phyloP scores from a whole-genome alignment of 2,329 filamentous ascomycete genomes.

The Ophiosphaerella korrae region DNA sequence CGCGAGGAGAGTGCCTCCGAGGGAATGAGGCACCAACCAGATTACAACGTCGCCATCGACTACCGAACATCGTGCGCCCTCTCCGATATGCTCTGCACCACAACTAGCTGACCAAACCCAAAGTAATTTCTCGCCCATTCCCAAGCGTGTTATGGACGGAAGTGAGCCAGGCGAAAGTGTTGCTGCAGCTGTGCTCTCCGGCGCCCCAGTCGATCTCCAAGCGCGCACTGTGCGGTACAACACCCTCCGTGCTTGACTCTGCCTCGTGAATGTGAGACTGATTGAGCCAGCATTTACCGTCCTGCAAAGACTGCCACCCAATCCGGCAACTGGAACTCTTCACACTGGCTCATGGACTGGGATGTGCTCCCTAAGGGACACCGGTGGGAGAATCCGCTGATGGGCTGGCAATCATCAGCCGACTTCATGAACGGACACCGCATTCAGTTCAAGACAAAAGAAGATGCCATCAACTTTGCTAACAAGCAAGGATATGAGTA shows the following conservation, averaged over 20 bases:
- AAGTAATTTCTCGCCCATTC: conserved; percentile 89
- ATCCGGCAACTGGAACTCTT: conserved; percentile 82
- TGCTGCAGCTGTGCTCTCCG: conserved; percentile 85
- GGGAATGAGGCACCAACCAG: conserved; percentile 70
- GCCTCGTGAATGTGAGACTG: conserved; percentile 5
- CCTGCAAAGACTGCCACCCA: conserved; percentile 94
- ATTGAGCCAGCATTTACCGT: conserved; percentile 76
- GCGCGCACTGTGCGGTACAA: conserved; percentile 88
- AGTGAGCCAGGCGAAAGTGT: conserved; percentile 78
- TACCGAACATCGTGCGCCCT: conserved; percentile 83
- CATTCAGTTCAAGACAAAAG: conserved; percentile 88
- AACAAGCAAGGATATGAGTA: conserved; percentile 99
- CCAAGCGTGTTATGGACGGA: conserved; percentile 87
- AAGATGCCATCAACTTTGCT: conserved; percentile 92
- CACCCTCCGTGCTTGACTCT: neutral
- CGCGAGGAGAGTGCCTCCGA: conserved; percentile 57
- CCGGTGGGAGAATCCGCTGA: conserved; percentile 97
- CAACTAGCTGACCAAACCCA: conserved; percentile 26
- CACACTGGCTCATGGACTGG: conserved; percentile 98
- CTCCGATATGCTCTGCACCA: neutral
- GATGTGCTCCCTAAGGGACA: conserved; percentile 90
- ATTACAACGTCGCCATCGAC: conserved; percentile 81
- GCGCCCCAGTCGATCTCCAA: conserved; percentile 91
- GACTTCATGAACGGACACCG: conserved; percentile 95
- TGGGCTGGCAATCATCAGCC: conserved; percentile 97